Evolutionary conservation across 768 basidiomycete species (phyloP).

Genomic region (Pisolithus orientalis): DNA sequence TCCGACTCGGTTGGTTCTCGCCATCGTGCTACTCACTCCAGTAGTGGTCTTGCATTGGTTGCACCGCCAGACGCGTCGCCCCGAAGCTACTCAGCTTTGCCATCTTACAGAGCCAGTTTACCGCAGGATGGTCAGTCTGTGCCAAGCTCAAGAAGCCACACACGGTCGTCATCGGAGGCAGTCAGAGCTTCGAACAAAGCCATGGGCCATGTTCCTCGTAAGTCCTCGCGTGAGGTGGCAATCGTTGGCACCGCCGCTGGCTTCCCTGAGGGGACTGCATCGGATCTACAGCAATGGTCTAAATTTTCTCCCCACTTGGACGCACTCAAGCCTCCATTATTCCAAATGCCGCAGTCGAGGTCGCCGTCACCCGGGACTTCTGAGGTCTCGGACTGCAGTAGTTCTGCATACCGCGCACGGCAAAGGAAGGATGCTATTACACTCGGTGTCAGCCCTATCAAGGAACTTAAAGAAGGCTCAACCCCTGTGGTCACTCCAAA

Average conservation of each 20-base stretch:
- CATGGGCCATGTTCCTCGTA: conserved; percentile 34
- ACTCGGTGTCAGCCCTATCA: conserved; percentile 25
- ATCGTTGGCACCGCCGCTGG: conserved; percentile 42
- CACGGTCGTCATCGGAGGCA: conserved; percentile 46
- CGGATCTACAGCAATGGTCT: conserved; percentile 21
- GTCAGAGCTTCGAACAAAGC: conserved; percentile 22
- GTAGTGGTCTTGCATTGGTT: conserved; percentile 55
- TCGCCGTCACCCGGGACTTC: conserved; percentile 25
- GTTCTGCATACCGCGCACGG: conserved; percentile 21
- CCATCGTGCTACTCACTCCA: conserved; percentile 29
- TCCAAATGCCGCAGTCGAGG: conserved; percentile 32
- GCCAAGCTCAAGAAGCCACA: conserved; percentile 23
- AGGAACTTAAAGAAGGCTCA: conserved; percentile 18
- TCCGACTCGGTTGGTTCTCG: conserved; percentile 23
- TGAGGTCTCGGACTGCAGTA: conserved; percentile 28
- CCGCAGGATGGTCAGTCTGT: conserved; percentile 5
- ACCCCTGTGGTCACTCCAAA: conserved; percentile 46
- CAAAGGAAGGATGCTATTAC: conserved; percentile 30
- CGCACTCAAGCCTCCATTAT: conserved; percentile 30
- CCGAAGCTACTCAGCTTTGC: conserved; percentile 44
- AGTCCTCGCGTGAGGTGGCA: conserved; percentile 44
- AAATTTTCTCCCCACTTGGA: conserved; percentile 23
- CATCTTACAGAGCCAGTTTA: conserved; percentile 43
- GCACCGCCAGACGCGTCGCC: conserved; percentile 67
- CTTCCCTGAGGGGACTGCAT: conserved; percentile 21